Base-by-base conservation (phyloP, 2,329 filamentous ascomycete species). In the Ophiostoma piceae region DNA sequence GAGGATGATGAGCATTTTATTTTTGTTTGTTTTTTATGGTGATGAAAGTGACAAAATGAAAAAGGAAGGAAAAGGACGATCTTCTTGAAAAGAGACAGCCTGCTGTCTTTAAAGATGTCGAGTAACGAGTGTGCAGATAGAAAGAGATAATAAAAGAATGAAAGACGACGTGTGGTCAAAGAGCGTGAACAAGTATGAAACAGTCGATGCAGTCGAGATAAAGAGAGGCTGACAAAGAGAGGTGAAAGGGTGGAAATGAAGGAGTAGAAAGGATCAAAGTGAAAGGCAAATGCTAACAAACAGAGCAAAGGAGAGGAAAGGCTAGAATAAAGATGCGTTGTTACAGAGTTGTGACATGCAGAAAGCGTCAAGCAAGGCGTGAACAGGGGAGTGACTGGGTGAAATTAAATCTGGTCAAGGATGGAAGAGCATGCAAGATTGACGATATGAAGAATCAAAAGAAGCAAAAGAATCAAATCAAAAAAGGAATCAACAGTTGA, bases 391-490 rank as follows among this genome's bases (percentile, higher is more conserved):
- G 51, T 57, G 51, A 57, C 51, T 1, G 51, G n/a, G 51, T 26
- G 16, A n/a, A 47, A 57, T 57, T 12, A 57, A 57, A 8, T 57
- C 51, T 57, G 26, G 51, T 12, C 22, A 5, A 4, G 29, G 14
- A 35, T 14, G 22, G 76, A 77, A 57, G 68, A 19, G 62, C 11
- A 47, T 35, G 8, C 35, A 22, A 67, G 26, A 47, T 71, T 37
- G 22, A 66, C n/a, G 26, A 26, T 6, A 3, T 11, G 26, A 26
- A 57, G 51, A 54, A 22, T 8, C 2, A 16, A 12, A 11, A 54
- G 8, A n/a, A 54, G 9, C 11, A 54, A 54, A 54, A 26, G 12
- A 5, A 9, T n/a, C n/a, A 22, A 22, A 43, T 43, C 7, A 51
- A 47, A 67, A 51, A 14, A 26, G 3, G 22, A 8, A 60, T 12